Evolutionary conservation across 2,329 filamentous ascomycete genomes (phyloP).

Genomic region (Xylariaceae sp.): DNA sequence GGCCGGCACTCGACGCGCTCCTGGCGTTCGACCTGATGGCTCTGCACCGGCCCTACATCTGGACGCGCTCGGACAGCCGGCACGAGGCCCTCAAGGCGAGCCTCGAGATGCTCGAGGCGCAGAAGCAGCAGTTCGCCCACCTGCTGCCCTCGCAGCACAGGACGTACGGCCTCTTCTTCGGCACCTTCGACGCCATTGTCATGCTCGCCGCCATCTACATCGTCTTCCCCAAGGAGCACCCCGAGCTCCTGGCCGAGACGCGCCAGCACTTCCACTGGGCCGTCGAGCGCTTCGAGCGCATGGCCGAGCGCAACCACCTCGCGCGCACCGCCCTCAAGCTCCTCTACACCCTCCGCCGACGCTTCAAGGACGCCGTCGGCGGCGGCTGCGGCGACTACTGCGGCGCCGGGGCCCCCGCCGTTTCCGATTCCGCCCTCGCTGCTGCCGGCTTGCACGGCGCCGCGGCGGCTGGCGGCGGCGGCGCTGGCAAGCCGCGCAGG

Average conservation of each 20-base stretch:
- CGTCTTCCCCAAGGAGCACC: constrained; percentile 49
- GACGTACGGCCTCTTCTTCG: constrained; percentile 51
- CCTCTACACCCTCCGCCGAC: constrained; percentile 45
- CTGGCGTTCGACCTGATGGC: constrained; percentile 49
- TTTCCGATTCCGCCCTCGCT: too few species aligned
- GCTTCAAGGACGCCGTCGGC: constrained; percentile 43
- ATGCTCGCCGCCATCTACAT: constrained; percentile 55
- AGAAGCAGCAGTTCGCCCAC: constrained; percentile 41
- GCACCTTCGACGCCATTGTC: constrained; percentile 57
- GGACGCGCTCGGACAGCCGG: constrained; percentile 47
- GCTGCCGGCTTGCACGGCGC: too few species aligned
- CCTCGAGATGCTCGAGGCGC: constrained; percentile 46
- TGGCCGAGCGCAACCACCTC: constrained; percentile 45
- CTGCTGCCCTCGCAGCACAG: constrained; percentile 45
- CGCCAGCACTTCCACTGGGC: constrained; percentile 53
- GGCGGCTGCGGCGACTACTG: constrained; percentile 22
- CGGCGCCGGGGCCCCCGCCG: too few species aligned
- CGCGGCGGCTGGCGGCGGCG: too few species aligned
- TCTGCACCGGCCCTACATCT: constrained; percentile 55
- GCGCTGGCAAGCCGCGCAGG: too few species aligned
- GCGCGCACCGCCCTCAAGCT: constrained; percentile 48
- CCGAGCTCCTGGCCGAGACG: constrained; percentile 37
- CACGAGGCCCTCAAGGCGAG: constrained; percentile 48
- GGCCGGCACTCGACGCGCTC: constrained; percentile 40
- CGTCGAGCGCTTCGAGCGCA: constrained; percentile 49